phyloP scores from a whole-genome alignment of 345 rosid species.

The Eucalyptus microcorys region DNA sequence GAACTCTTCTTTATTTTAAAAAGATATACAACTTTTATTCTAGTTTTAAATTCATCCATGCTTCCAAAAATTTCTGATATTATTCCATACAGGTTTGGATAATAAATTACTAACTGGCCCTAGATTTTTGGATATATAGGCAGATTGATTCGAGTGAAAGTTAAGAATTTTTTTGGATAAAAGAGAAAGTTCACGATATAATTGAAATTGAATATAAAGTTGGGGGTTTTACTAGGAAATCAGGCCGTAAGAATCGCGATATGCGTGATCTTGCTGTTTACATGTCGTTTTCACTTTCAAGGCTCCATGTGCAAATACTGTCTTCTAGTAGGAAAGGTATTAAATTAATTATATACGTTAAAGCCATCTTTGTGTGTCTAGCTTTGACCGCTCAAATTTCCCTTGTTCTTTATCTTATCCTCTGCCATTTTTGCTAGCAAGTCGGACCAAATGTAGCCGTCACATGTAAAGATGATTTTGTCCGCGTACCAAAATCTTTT shows the following conservation, averaged over 20 bases:
- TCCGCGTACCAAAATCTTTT: background rate
- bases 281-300: background rate
- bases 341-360: background rate
- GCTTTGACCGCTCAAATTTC: background rate
- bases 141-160: background rate
- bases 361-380: background rate
- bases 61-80: background rate
- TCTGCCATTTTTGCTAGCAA: background rate
- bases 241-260: background rate
- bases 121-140: background rate
- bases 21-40: background rate
- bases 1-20: background rate
- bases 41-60: background rate
- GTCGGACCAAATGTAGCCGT: background rate
- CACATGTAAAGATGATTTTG: background rate
- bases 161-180: background rate
- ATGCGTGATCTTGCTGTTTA: background rate
- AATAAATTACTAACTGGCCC: background rate
- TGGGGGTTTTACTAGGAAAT: background rate
- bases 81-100: background rate
- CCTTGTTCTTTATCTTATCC: background rate
- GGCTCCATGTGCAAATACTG: background rate
- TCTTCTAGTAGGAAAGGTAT: background rate
- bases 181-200: background rate
- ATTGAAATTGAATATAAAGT: background rate